phyloP scores from a whole-genome alignment of 2,329 filamentous ascomycete species.

The Fusarium transvaalense region DNA sequence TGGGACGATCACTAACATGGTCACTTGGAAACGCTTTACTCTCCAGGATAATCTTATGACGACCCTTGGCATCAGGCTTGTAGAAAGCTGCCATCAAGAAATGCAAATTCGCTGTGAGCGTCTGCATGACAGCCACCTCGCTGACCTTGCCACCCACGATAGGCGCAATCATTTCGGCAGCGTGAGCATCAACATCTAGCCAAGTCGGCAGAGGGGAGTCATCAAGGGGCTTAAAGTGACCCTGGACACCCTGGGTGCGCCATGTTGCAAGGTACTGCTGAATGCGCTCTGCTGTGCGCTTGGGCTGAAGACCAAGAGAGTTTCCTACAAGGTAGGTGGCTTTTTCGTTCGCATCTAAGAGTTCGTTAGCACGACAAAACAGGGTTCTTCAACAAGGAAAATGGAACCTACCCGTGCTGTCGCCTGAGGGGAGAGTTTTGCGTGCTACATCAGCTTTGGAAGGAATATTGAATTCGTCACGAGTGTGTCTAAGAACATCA shows the following conservation, averaged over 20 bases:
- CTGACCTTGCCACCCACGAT: slow-evolving; percentile 76
- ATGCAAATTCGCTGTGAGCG: slow-evolving; percentile 82
- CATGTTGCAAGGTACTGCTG: slow-evolving; percentile 80
- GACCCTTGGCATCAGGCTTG: slow-evolving; percentile 66
- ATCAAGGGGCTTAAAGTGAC: slow-evolving; percentile 78
- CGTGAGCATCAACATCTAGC: slow-evolving; percentile 78
- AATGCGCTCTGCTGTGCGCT: slow-evolving; percentile 67
- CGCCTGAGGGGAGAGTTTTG: slow-evolving; percentile 42
- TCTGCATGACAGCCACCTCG: slow-evolving; percentile 87
- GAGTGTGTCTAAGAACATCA: slow-evolving; percentile 67
- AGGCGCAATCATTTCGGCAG: slow-evolving; percentile 72
- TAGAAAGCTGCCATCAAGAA: slow-evolving; percentile 87
- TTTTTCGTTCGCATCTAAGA: slow-evolving; percentile 26
- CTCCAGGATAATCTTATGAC: slow-evolving; percentile 82
- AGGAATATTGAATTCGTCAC: slow-evolving; percentile 79
- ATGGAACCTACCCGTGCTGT: slow-evolving; percentile 17
- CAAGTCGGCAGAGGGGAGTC: slow-evolving; percentile 76
- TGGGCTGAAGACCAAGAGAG: slow-evolving; percentile 83
- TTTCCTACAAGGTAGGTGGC: slow-evolving; percentile 86
- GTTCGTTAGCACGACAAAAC: background rate
- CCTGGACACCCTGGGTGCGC: slow-evolving; percentile 82
- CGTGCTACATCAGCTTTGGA: slow-evolving; percentile 54
- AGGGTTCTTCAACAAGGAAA: background rate
- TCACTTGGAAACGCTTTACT: slow-evolving; percentile 89
- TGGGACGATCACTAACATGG: slow-evolving; percentile 62